Evolutionary conservation across 768 basidiomycete genomes (phyloP).

Genomic region (Multifurca ochricompacta): DNA sequence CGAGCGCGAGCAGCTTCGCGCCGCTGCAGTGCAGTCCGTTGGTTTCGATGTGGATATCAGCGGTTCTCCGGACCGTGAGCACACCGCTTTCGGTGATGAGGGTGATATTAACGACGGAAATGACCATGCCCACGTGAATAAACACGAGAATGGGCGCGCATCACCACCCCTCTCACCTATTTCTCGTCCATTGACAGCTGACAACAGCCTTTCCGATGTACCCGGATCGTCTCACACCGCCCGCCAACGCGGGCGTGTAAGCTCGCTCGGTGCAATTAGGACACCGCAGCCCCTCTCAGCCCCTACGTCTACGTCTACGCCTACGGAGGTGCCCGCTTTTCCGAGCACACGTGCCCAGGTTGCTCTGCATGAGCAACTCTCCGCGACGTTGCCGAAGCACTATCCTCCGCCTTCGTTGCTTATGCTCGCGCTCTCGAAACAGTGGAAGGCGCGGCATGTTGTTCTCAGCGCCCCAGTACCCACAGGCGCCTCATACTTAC

Average conservation of each 20-base stretch:
- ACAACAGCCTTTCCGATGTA: not conserved
- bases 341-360: constrained; percentile 52
- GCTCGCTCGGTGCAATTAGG: not conserved
- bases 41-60: constrained; percentile 52
- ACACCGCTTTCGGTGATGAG: constrained; percentile 34
- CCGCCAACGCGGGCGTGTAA: constrained; percentile 1
- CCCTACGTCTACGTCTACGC: constrained; percentile 12
- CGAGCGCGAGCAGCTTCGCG: constrained; percentile 67
- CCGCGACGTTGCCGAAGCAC: constrained; percentile 56
- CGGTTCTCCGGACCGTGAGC: constrained; percentile 29
- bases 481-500: constrained; percentile 49
- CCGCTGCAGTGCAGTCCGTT: constrained; percentile 69
- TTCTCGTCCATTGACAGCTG: not conserved
- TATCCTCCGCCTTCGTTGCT: constrained; percentile 58
- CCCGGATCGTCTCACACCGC: constrained; percentile 3
- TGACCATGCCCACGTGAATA: not conserved
- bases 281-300: not conserved
- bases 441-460: constrained; percentile 62
- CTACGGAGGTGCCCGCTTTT: constrained; percentile 43
- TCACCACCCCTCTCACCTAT: not conserved
- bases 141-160: not conserved
- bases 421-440: constrained; percentile 63
- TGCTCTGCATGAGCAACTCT: constrained; percentile 42
- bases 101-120: constrained; percentile 28
- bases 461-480: constrained; percentile 37